Evolutionary conservation across 192 early-diverging fungal species (phyloP).

Genomic region (Gonapodya sp.): DNA sequence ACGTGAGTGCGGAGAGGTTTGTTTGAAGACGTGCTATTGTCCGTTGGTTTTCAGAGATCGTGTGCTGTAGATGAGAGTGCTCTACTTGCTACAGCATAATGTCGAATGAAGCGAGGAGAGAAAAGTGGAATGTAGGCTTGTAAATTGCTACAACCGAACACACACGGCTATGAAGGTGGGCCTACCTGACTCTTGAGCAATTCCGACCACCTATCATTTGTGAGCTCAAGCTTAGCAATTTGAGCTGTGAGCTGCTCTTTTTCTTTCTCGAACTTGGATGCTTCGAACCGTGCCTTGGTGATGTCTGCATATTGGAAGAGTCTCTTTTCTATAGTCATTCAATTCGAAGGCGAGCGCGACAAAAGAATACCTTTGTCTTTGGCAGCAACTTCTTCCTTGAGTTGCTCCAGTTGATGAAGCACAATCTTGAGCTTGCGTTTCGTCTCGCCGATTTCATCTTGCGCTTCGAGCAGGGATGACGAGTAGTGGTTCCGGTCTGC

Average conservation of each 20-base stretch:
- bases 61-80: neutral
- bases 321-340: neutral
- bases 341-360: neutral
- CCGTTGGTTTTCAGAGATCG: neutral
- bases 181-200: constrained; percentile 40
- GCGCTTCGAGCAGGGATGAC: constrained; percentile 46
- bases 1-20: neutral
- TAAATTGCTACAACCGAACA: too few species aligned
- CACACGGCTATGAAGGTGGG: too few species aligned
- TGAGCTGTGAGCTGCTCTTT: constrained; percentile 40
- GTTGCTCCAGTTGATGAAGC: constrained; percentile 51
- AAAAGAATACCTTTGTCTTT: constrained; percentile 35
- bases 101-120: neutral
- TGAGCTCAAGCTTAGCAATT: constrained; percentile 43
- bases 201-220: constrained; percentile 36
- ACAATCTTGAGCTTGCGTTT: constrained; percentile 53
- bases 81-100: neutral
- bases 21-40: neutral
- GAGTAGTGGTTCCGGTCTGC: constrained; percentile 50
- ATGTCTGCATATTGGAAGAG: constrained; percentile 12
- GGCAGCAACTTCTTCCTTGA: constrained; percentile 49
- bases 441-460: constrained; percentile 55
- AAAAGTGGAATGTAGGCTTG: neutral
- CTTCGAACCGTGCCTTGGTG: constrained; percentile 48
- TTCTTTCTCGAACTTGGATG: constrained; percentile 50